These are phyloP conservation scores for Rutidosis leptorrhynchoides DNA, from an alignment of 129 eudicot species.

Conservation along the genomic window DNA sequence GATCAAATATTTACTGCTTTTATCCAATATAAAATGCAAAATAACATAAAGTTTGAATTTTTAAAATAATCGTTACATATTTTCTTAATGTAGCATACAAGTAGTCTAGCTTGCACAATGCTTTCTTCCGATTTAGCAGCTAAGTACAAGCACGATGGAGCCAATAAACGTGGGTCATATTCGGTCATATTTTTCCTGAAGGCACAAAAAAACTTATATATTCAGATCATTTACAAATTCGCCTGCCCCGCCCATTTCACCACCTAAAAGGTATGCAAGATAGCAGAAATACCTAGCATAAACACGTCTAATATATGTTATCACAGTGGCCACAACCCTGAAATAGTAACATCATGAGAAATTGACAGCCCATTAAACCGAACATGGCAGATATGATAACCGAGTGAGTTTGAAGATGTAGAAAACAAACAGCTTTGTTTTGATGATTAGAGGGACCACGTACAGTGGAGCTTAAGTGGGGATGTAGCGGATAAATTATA, in stretches of 20 bases:
- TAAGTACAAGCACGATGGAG: too few species aligned
- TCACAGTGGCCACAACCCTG: conserved; percentile 98
- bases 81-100: conserved; percentile 83
- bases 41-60: neutral
- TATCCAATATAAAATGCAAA: neutral
- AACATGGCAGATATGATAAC: too few species aligned
- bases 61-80: conserved; percentile 44
- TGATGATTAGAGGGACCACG: neutral
- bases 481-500: too few species aligned
- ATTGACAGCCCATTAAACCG: too few species aligned
- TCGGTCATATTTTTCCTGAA: too few species aligned
- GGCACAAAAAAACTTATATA: too few species aligned
- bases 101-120: conserved; percentile 93
- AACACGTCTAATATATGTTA: conserved; percentile 94
- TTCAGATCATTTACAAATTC: too few species aligned
- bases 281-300: conserved; percentile 53
- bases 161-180: too few species aligned
- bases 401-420: neutral
- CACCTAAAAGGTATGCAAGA: neutral
- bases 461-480: too few species aligned
- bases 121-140: too few species aligned
- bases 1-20: conserved; percentile 5
- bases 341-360: conserved; percentile 33
- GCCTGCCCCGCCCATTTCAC: too few species aligned
- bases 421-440: neutral